Conservation (phyloP, 2,329 filamentous ascomycete genomes). For the Gliomastix tumulicola region DNA sequence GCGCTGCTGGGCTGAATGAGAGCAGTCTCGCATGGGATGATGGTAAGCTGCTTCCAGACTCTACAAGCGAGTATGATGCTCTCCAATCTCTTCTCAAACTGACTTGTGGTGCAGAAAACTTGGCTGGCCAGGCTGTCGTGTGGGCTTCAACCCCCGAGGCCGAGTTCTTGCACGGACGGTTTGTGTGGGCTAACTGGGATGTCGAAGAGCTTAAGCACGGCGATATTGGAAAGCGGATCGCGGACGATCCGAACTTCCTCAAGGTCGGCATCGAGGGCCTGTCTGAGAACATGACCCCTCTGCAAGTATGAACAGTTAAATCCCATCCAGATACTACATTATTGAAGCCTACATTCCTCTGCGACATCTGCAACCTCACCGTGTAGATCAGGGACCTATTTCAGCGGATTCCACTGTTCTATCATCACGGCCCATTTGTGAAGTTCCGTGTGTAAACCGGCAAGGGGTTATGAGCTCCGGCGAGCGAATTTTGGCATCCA, state of each 20-base stretch:
- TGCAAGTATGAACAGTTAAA: too few species aligned
- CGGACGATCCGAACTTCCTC: neutral
- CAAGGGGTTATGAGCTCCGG: too few species aligned
- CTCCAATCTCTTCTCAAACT: neutral
- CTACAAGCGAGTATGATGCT: neutral
- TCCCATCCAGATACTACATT: neutral
- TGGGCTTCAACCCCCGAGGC: constrained; percentile 29
- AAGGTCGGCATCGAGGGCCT: constrained; percentile 1
- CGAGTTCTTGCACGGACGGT: constrained; percentile 26
- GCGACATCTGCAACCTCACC: neutral
- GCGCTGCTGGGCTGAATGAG: constrained; percentile 7
- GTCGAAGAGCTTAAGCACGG: constrained; percentile 10
- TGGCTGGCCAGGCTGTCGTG: constrained; percentile 19
- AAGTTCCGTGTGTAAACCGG: too few species aligned
- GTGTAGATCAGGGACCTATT: too few species aligned
- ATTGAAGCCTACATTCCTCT: neutral
- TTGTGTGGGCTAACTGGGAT: constrained; percentile 30
- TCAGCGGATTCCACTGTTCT: too few species aligned
- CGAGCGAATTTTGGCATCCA: too few species aligned
- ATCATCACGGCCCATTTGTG: too few species aligned
- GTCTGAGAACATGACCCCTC: too few species aligned
- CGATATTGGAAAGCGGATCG: constrained; percentile 1
- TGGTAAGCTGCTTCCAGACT: constrained; percentile 7
- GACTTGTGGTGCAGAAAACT: neutral
- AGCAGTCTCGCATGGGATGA: constrained; percentile 16